These are phyloP conservation scores for Craspedostauros australis DNA, from an alignment of 108 stramenopile species.

Conservation along the genomic window DNA sequence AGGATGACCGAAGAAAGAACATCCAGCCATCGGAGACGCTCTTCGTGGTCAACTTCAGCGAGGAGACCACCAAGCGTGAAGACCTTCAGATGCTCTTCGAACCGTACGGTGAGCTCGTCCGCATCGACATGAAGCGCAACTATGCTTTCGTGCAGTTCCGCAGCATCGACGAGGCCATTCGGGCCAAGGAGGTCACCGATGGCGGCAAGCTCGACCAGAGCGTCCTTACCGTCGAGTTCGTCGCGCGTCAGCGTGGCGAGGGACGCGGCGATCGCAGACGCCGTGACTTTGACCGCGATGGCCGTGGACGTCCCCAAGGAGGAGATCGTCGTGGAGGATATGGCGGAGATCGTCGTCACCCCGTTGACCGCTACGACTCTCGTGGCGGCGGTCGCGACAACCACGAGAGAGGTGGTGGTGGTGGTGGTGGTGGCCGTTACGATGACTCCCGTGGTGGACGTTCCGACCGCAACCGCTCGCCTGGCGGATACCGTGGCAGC, in stretches of 20 bases:
- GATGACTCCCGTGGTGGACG: conserved; percentile 19
- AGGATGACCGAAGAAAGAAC: conserved; percentile 86
- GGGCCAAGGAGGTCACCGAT: conserved; percentile 76
- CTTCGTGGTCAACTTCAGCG: conserved; percentile 84
- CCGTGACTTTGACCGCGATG: conserved; percentile 25
- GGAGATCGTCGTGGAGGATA: conserved; percentile 31
- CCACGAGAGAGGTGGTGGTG: conserved; percentile 15
- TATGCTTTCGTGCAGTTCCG: conserved; percentile 87
- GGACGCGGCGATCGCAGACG: conserved; percentile 19
- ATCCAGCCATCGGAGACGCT: conserved; percentile 72
- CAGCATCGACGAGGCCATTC: conserved; percentile 66
- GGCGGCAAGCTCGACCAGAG: conserved; percentile 80
- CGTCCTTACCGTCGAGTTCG: conserved; percentile 84
- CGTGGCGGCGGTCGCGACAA: conserved; percentile 10
- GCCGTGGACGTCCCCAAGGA: conserved; percentile 27
- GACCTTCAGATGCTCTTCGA: conserved; percentile 77
- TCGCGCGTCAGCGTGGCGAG: conserved; percentile 48
- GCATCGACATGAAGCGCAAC: conserved; percentile 91
- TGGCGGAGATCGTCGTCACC: conserved; percentile 28
- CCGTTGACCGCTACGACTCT: conserved; percentile 7
- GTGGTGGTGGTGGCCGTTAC: conserved; percentile 6
- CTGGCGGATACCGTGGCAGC: conserved; percentile 6
- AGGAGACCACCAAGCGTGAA: conserved; percentile 81
- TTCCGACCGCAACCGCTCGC: conserved; percentile 6
- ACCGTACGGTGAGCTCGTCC: conserved; percentile 65